A percentile compares a stretch with the other conserved stretches of the same genome.
These are phyloP conservation scores for Dianthus caryophyllus DNA, from an alignment of 148 eudicot genomes.

Conservation along the genomic window DNA sequence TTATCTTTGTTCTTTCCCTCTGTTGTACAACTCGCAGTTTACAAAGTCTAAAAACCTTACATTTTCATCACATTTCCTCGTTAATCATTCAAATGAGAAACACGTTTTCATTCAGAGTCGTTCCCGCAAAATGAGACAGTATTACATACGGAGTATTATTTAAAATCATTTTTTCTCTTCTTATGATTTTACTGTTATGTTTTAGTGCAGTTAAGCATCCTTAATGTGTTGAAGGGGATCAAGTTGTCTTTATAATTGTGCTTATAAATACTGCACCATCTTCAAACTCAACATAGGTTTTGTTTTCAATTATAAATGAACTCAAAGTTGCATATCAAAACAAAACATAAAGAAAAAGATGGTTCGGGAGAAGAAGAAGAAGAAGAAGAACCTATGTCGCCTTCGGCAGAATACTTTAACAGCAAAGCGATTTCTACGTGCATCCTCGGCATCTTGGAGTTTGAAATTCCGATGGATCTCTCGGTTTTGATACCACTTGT, in stretches of 20 bases:
- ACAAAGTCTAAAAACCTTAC: too few species aligned
- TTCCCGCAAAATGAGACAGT: too few species aligned
- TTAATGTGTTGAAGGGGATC: not conserved
- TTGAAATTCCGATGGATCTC: conserved; percentile 8
- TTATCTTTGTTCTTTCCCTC: too few species aligned
- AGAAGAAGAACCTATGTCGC: conserved; percentile 7
- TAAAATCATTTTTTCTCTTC: too few species aligned
- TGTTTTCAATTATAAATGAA: conserved; percentile 3
- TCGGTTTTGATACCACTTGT: not conserved
- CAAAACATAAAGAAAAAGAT: conserved; percentile 9
- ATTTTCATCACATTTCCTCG: too few species aligned
- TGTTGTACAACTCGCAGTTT: too few species aligned
- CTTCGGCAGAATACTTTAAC: conserved; percentile 4
- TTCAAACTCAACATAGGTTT: not conserved
- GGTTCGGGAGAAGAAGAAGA: too few species aligned
- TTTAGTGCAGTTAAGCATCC: not conserved
- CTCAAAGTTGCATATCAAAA: conserved; percentile 8
- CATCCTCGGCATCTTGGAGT: conserved; percentile 8
- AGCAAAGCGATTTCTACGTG: conserved; percentile 3
- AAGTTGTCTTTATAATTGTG: not conserved
- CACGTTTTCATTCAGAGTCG: too few species aligned
- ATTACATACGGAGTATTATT: too few species aligned
- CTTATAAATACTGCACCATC: not conserved
- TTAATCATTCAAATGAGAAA: too few species aligned
- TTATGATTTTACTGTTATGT: not conserved